Evolutionary conservation across 192 early-diverging fungal species (phyloP).

Genomic region (Mortierella hygrophila): DNA sequence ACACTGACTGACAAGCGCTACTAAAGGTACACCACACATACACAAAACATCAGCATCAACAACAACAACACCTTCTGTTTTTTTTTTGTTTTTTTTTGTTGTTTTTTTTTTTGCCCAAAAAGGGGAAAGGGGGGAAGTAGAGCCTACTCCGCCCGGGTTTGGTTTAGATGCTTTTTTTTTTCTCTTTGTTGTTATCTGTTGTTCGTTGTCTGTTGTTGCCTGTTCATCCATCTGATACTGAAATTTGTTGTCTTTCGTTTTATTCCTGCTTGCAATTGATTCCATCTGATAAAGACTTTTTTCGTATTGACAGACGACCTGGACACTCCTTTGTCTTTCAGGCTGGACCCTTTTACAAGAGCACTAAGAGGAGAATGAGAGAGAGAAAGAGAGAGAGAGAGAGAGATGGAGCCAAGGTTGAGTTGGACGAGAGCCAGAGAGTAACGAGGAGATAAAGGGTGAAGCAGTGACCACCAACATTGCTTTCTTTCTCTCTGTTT

Average conservation of each 20-base stretch:
- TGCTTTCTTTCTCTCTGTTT: background rate
- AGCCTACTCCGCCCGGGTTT: slow-evolving; percentile 5
- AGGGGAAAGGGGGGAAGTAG: background rate
- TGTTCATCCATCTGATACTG: background rate
- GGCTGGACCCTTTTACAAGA: slow-evolving; percentile 17
- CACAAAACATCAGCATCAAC: background rate
- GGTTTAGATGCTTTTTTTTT: background rate
- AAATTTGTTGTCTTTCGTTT: background rate
- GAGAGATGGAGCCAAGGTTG: slow-evolving; percentile 2
- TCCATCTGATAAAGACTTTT: slow-evolving; percentile 23
- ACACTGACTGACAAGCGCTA: background rate
- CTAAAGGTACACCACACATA: background rate
- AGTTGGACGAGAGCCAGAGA: background rate
- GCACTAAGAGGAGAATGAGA: background rate
- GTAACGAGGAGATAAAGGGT: background rate
- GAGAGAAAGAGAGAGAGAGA: background rate
- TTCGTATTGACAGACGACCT: background rate
- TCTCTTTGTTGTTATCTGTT: slow-evolving; percentile 12
- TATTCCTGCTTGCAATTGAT: background rate
- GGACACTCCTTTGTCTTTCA: background rate
- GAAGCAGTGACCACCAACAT: background rate
- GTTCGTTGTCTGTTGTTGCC: too few species aligned
- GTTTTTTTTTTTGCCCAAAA: background rate
- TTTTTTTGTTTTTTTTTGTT: background rate
- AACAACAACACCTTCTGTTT: background rate